These are phyloP conservation scores for Talaromyces sp. DNA, from an alignment of 2,329 filamentous ascomycete genomes.

Conservation along the genomic window DNA sequence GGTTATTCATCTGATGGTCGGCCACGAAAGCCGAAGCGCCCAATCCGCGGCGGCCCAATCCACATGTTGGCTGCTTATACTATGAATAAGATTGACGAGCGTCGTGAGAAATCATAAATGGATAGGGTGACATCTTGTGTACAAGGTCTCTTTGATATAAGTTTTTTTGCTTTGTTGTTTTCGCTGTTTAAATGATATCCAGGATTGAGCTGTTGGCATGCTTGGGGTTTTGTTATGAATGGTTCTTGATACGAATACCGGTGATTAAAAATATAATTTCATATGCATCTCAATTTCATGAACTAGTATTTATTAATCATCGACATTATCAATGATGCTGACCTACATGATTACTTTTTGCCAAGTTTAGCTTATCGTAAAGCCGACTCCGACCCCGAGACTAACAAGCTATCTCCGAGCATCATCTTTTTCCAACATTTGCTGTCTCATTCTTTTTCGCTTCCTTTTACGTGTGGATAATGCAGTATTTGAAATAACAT, in stretches of 20 bases:
- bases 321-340: background rate
- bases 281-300: background rate
- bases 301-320: background rate
- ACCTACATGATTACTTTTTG: no score
- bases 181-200: background rate
- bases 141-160: background rate
- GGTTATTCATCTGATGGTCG: background rate
- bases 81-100: background rate
- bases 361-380: background rate
- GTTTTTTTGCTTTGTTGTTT: background rate
- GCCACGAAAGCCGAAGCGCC: background rate
- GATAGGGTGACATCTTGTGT: background rate
- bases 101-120: background rate
- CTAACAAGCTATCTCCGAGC: background rate
- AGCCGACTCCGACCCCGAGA: background rate
- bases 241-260: background rate
- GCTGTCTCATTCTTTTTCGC: background rate
- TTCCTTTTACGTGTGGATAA: background rate
- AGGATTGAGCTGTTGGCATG: background rate
- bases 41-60: background rate
- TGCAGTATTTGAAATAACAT: background rate
- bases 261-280: background rate
- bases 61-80: background rate
- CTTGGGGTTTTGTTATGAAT: background rate
- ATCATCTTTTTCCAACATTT: background rate